Conservation (phyloP, 495 filamentous ascomycete genomes). For the Parachaetomium inaequale region DNA sequence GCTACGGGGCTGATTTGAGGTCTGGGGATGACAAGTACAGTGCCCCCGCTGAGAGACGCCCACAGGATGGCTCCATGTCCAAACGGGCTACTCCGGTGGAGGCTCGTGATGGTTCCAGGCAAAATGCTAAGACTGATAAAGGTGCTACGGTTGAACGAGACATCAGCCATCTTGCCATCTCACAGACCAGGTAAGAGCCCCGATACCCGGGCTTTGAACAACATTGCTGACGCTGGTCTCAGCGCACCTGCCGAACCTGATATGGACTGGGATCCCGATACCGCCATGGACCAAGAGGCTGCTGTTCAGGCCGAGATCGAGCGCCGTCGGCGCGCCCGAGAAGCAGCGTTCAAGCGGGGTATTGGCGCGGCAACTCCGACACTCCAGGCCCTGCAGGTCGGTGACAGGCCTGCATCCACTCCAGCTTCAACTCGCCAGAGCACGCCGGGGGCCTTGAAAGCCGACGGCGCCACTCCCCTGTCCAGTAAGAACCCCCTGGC, state of each 20-base stretch:
- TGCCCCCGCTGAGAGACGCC: conserved; percentile 45
- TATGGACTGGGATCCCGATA: conserved; percentile 44
- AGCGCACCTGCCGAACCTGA: conserved; percentile 30
- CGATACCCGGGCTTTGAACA: neutral
- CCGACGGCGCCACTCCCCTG: conserved; percentile 40
- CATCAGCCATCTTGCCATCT: conserved; percentile 30
- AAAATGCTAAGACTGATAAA: conserved; percentile 62
- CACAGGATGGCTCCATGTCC: conserved; percentile 33
- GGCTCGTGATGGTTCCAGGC: conserved; percentile 46
- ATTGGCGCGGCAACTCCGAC: conserved; percentile 70
- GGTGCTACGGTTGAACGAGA: conserved; percentile 56
- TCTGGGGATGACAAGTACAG: conserved; percentile 34
- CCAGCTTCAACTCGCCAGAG: conserved; percentile 48
- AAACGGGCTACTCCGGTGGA: conserved; percentile 34
- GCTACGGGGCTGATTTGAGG: conserved; percentile 14
- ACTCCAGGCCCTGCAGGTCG: conserved; percentile 70
- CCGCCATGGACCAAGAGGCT: conserved; percentile 63
- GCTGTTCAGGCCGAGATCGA: conserved; percentile 62
- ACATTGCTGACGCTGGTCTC: neutral
- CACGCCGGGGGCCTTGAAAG: conserved; percentile 34
- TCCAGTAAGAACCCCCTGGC: conserved; percentile 34
- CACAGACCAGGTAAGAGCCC: conserved; percentile 22
- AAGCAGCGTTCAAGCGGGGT: conserved; percentile 78
- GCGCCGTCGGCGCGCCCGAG: conserved; percentile 78
- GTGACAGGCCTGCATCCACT: conserved; percentile 53